These are phyloP conservation scores for Silene conica DNA, from an alignment of 148 eudicot species.

Conservation along the genomic window DNA sequence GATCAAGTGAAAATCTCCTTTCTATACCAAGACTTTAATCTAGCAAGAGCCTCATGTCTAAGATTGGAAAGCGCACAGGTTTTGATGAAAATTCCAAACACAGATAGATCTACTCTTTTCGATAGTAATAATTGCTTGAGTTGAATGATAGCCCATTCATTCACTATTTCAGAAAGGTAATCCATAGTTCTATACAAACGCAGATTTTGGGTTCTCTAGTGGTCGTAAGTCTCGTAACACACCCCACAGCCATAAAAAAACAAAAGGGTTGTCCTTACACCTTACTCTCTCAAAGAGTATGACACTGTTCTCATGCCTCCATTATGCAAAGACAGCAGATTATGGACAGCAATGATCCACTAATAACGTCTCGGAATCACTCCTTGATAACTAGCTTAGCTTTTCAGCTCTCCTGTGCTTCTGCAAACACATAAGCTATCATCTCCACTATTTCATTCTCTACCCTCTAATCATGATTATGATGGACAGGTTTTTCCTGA, in stretches of 20 bases:
- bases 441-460: slow-evolving; percentile 1
- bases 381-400: slow-evolving; percentile 27
- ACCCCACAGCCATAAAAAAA: not conserved
- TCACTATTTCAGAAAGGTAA: not conserved
- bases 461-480: slow-evolving; percentile 16
- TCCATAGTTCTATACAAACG: not conserved
- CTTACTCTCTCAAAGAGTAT: slow-evolving; percentile 9
- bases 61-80: not conserved
- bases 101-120: not conserved
- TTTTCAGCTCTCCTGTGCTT: slow-evolving; percentile 11
- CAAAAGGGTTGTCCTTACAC: not conserved
- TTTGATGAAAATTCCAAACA: not conserved
- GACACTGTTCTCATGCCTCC: slow-evolving; percentile 1
- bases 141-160: not conserved
- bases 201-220: not conserved
- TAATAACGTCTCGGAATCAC: slow-evolving; percentile 13
- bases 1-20: not conserved
- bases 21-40: too few relatives aligned
- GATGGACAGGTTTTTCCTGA: slow-evolving; percentile 10
- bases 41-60: not conserved
- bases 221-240: not conserved
- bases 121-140: not conserved
- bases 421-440: slow-evolving; percentile 6
- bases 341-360: slow-evolving; percentile 2
- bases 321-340: not conserved